A percentile compares a stretch with the other conserved stretches of the same genome.
phyloP scores from a whole-genome alignment of 768 basidiomycete genomes.

The Phaeolepiota aurea region DNA sequence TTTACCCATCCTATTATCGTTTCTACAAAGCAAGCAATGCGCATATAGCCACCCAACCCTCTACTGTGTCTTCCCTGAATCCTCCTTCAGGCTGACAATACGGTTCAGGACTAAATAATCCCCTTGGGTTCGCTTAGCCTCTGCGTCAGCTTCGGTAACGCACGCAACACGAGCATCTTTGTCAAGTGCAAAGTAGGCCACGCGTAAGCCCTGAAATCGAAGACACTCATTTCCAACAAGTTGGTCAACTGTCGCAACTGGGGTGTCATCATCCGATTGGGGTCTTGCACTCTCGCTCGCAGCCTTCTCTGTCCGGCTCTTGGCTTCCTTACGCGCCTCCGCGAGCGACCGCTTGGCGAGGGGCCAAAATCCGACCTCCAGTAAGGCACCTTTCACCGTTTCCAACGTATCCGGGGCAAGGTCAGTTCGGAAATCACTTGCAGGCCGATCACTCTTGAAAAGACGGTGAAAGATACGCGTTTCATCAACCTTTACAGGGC shows the following conservation, averaged over 20 bases:
- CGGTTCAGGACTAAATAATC: conserved; percentile 85
- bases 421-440: conserved; percentile 75
- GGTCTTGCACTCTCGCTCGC: conserved; percentile 33
- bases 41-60: background rate
- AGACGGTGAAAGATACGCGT: conserved; percentile 87
- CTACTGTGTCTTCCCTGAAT: conserved; percentile 61
- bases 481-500: conserved; percentile 82
- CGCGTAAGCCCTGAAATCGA: conserved; percentile 92
- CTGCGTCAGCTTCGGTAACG: conserved; percentile 45
- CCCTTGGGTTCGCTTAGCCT: conserved; percentile 43
- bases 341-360: conserved; percentile 61
- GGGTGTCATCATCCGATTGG: conserved; percentile 42
- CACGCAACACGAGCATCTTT: conserved; percentile 68
- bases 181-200: conserved; percentile 93
- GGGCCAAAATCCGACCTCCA: conserved; percentile 86
- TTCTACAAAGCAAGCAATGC: background rate
- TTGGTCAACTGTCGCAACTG: conserved; percentile 68
- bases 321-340: conserved; percentile 61
- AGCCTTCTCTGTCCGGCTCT: conserved; percentile 52
- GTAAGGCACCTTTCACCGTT: conserved; percentile 69
- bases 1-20: no score
- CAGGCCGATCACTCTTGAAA: conserved; percentile 91
- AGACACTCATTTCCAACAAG: conserved; percentile 87
- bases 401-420: conserved; percentile 79
- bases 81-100: conserved; percentile 93